Evolutionary conservation across 306 rosid species (phyloP), one percentile per base, ranked within the genome.

Genomic region (Potentilla sterilis): DNA sequence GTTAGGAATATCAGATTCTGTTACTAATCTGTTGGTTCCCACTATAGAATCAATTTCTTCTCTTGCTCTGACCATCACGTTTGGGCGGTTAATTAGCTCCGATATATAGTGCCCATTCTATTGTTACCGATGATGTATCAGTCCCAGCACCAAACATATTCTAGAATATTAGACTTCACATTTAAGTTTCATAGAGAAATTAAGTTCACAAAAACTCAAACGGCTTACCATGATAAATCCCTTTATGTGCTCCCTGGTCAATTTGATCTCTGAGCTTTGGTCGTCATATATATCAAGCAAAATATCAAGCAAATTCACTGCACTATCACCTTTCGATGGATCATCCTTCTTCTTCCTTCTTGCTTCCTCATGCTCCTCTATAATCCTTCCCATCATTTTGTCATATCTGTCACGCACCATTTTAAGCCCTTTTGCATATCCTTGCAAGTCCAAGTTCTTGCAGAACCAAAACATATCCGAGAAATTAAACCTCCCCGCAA

Each of bases 151-250:
- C 65, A 11, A 59, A 59, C 18, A 59, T 59, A 32, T 59, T 59
- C 65, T 59, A 18, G 9, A 24, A 59, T 2, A 11, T 54, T 54
- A 28, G 38, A 59, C 4, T 15, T 54, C 5, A 54, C 61, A 54
- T 54, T n/a, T 54, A 46, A 6, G n/a, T n/a, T n/a, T n/a, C n/a
- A n/a, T n/a, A n/a, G n/a, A n/a, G n/a, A n/a, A n/a, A n/a, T n/a
- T n/a, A n/a, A n/a, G n/a, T n/a, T n/a, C n/a, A n/a, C n/a, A n/a
- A n/a, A n/a, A n/a, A n/a, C n/a, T n/a, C n/a, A n/a, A n/a, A n/a
- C n/a, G n/a, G n/a, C 15, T 79, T 82, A 90, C 96, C 78, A 87
- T 21, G 52, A 90, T 71, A 68, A 93, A 90, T 38, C 88, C 92
- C 76, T 90, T 89, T 18, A 93, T 82, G 73, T 93, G 86, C 55